Base-by-base conservation (phyloP, 257 asterid species). In the Solanum raphanifolium region DNA sequence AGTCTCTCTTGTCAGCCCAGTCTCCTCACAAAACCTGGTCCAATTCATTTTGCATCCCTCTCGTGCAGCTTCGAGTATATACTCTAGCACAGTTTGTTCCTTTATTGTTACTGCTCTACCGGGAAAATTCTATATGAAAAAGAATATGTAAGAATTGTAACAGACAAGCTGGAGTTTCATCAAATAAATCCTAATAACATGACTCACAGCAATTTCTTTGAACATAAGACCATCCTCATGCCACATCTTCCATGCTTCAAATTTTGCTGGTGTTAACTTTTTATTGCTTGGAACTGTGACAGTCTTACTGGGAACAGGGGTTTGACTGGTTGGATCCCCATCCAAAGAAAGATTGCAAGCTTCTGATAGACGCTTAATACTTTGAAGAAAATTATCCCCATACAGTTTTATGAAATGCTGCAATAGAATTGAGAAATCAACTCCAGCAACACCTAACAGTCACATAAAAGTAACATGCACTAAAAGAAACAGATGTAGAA, bases 191-290 rank as follows among this genome's bases (percentile, higher is more conserved):
- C n/a, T 71, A 72, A 87, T 83, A 87, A 82, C 52, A 88, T 88
- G 83, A 91, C 96, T 86, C 91, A 96, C 98, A 65, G 98, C 98
- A 87, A 95, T 92, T 87, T 91, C 86, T 88, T 89, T 93, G 85
- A 93, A 34, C 8, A 97, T 90, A 65, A 93, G 90, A 82, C 96
- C 98, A 39, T 91, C 94, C 87, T 94, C 96, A 90, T 95, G 98
- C 98, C 98, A 96, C 99, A 94, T 93, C 92, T 89, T 95, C 99
- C 99, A 96, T 41, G 99, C 97, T 92, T 96, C 95, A 83, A 92
- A 90, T 93, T 94, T 96, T 38, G 98, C 96, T 55, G 97, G 94
- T 74, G 93, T 85, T 69, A 93, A 85, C 68, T 90, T 91, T 87
- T 88, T 93, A 46, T 62, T 90, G 84, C 71, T 93, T 32, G 90